These are phyloP conservation scores for Komagataella pastoris DNA, from an alignment of 805 yeast species.

Conservation along the genomic window DNA sequence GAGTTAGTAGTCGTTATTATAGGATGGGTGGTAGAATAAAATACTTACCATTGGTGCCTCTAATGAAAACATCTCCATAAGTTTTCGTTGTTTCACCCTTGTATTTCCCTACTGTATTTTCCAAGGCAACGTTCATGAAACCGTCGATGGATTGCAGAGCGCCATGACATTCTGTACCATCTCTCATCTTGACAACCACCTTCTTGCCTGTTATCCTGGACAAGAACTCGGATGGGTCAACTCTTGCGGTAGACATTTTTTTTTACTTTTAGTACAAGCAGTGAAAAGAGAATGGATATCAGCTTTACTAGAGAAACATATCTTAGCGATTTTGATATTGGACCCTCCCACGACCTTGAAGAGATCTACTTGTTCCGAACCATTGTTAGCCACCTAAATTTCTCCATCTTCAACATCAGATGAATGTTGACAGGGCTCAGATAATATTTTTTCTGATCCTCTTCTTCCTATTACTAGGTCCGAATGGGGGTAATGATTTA, in stretches of 20 bases:
- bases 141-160: slow-evolving; percentile 79
- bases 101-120: slow-evolving; percentile 56
- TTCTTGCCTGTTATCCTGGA: slow-evolving; percentile 65
- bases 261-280: not conserved
- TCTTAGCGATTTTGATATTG: not conserved
- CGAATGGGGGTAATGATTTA: not conserved
- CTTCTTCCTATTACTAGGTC: not conserved
- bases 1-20: not conserved
- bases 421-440: not conserved
- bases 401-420: not conserved
- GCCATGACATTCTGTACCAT: slow-evolving; percentile 79
- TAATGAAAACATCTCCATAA: slow-evolving; percentile 68
- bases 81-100: slow-evolving; percentile 32
- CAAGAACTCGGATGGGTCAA: slow-evolving; percentile 69
- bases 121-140: slow-evolving; percentile 87
- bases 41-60: slow-evolving; percentile 74
- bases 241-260: slow-evolving; percentile 3
- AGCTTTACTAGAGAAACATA: not conserved
- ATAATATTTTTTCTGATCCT: not conserved
- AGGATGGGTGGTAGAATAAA: slow-evolving; percentile 7
- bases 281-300: not conserved
- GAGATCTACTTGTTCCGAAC: not conserved
- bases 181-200: slow-evolving; percentile 73
- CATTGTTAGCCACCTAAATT: not conserved
- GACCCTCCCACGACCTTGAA: not conserved